Percentiles rank a stretch among this genome's conserved stretches.
phyloP scores from a whole-genome alignment of 106 monocot species.

The Chionographis japonica region DNA sequence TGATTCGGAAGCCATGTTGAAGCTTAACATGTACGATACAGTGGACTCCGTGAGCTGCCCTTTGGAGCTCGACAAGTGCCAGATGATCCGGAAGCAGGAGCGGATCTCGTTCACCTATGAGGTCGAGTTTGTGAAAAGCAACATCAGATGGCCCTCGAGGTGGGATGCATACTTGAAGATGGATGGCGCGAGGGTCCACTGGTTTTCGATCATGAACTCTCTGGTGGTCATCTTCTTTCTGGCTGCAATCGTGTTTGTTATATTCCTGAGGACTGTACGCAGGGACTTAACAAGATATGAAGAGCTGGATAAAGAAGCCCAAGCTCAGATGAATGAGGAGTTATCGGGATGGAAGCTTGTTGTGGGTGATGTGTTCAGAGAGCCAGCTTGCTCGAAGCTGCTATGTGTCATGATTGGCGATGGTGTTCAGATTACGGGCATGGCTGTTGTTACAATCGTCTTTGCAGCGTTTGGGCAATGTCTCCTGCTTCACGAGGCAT shows the following conservation, averaged over 20 bases:
- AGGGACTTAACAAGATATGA: slow-evolving; percentile 66
- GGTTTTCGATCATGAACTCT: slow-evolving; percentile 79
- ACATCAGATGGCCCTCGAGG: slow-evolving; percentile 66
- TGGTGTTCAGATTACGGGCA: slow-evolving; percentile 64
- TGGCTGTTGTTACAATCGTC: slow-evolving; percentile 50
- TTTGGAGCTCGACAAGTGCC: slow-evolving; percentile 36
- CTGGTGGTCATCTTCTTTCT: slow-evolving; percentile 68
- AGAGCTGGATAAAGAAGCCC: slow-evolving; percentile 55
- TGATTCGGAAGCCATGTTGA: slow-evolving; percentile 31
- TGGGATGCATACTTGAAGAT: slow-evolving; percentile 74
- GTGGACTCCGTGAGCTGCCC: slow-evolving; percentile 35
- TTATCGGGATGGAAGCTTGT: slow-evolving; percentile 70
- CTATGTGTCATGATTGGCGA: slow-evolving; percentile 69
- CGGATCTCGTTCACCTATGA: slow-evolving; percentile 60
- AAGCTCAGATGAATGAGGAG: slow-evolving; percentile 68
- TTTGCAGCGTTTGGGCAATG: slow-evolving; percentile 68
- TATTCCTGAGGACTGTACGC: slow-evolving; percentile 58
- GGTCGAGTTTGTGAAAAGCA: slow-evolving; percentile 49
- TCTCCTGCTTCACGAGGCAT: slow-evolving; percentile 77
- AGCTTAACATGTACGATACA: slow-evolving; percentile 39
- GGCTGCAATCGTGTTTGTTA: slow-evolving; percentile 64
- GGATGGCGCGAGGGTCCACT: slow-evolving; percentile 59
- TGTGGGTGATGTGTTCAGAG: slow-evolving; percentile 70
- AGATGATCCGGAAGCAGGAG: slow-evolving; percentile 47
- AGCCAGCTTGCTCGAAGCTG: slow-evolving; percentile 48